phyloP scores from a whole-genome alignment of 495 filamentous ascomycete genomes.

The Geopyxis carbonaria region DNA sequence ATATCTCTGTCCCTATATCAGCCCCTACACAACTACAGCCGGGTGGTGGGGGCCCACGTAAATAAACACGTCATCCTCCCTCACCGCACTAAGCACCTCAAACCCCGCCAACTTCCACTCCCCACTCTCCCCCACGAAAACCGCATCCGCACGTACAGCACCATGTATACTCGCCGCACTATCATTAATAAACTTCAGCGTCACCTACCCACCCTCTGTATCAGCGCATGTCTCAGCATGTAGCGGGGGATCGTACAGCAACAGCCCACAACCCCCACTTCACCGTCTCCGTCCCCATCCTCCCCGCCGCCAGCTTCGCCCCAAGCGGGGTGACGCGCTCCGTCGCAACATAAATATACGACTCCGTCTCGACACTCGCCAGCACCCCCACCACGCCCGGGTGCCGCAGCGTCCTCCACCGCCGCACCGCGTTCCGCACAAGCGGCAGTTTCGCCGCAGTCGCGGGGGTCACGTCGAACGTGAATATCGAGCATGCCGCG shows the following conservation, averaged over 20 bases:
- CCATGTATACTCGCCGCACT: conserved; percentile 86
- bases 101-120: conserved; percentile 96
- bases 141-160: conserved; percentile 60
- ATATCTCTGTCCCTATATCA: conserved; percentile 44
- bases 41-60: conserved; percentile 41
- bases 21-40: neutral
- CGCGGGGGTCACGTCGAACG: conserved; percentile 59
- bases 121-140: conserved; percentile 85
- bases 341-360: conserved; percentile 86
- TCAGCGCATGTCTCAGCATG: neutral
- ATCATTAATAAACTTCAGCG: conserved; percentile 86
- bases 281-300: conserved; percentile 66
- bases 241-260: conserved; percentile 40
- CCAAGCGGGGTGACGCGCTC: conserved; percentile 69
- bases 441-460: conserved; percentile 68
- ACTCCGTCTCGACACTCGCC: conserved; percentile 90
- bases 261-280: conserved; percentile 89
- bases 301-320: conserved; percentile 75
- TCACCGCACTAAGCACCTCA: conserved; percentile 82
- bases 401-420: conserved; percentile 78
- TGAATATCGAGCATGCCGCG: conserved; percentile 67
- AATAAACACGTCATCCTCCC: conserved; percentile 82
- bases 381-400: conserved; percentile 84
- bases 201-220: conserved; percentile 39
- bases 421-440: conserved; percentile 81